Percentiles rank a stretch among this genome's conserved stretches.
phyloP scores from a whole-genome alignment of 148 eudicot genomes.

The Dianthus caryophyllus region DNA sequence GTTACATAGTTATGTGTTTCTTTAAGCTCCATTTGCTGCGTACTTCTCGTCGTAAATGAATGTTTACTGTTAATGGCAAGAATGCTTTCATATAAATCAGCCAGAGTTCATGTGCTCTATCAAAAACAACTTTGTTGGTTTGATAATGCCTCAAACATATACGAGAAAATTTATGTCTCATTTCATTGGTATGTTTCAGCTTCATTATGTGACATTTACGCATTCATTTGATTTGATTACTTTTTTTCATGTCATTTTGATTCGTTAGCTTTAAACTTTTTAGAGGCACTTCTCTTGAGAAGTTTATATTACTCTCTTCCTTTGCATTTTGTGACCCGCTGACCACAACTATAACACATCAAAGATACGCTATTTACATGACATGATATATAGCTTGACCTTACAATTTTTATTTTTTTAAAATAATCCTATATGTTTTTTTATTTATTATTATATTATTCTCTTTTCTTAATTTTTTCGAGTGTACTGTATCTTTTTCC shows the following conservation, averaged over 20 bases:
- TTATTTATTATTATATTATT: too few relatives aligned
- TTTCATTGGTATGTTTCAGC: neutral
- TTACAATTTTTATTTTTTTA: too few relatives aligned
- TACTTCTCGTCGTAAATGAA: conserved; percentile 1
- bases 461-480: too few relatives aligned
- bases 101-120: neutral
- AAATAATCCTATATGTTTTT: too few relatives aligned
- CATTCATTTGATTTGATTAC: neutral
- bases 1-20: neutral
- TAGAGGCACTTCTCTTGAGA: neutral
- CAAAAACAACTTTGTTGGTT: neutral
- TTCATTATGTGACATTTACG: neutral
- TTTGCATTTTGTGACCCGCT: neutral
- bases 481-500: too few relatives aligned
- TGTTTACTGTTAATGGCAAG: neutral
- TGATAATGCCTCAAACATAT: neutral
- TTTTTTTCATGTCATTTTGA: neutral
- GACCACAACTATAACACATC: neutral
- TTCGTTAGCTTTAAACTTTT: neutral
- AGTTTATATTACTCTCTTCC: neutral
- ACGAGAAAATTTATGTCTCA: neutral
- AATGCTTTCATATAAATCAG: neutral
- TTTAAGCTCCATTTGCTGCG: neutral
- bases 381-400: too few relatives aligned
- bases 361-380: neutral